Evolutionary conservation across 192 early-diverging fungal species (phyloP).

Genomic region (Pilobolus umbonatus): DNA sequence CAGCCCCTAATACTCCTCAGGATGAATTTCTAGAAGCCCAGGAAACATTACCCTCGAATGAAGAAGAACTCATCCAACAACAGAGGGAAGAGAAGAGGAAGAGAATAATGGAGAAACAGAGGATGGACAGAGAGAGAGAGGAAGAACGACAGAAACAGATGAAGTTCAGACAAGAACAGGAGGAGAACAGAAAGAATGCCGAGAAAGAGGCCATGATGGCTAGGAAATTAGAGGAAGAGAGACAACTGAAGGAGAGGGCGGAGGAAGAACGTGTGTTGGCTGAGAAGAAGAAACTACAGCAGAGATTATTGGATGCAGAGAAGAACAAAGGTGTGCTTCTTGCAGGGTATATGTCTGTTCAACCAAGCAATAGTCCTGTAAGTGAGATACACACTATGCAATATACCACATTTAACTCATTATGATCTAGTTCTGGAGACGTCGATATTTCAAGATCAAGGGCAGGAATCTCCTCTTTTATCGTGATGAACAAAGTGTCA

Average conservation of each 20-base stretch:
- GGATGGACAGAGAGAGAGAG: neutral
- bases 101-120: neutral
- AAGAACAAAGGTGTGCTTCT: conserved; percentile 38
- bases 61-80: conserved; percentile 24
- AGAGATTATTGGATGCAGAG: conserved; percentile 35
- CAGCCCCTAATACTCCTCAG: neutral
- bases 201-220: conserved; percentile 40
- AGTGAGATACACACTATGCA: neutral
- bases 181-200: conserved; percentile 43
- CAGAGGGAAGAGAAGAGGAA: conserved; percentile 29
- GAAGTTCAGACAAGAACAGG: conserved; percentile 32
- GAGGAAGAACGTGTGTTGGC: neutral
- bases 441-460: conserved; percentile 51
- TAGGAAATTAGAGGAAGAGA: conserved; percentile 36
- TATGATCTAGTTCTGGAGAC: conserved; percentile 48
- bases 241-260: conserved; percentile 11
- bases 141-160: conserved; percentile 9
- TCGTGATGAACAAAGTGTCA: conserved; percentile 32
- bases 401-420: neutral
- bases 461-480: conserved; percentile 47
- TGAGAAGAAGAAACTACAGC: conserved; percentile 8
- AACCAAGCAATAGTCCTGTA: conserved; percentile 20
- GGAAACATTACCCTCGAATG: conserved; percentile 3
- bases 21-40: conserved; percentile 4
- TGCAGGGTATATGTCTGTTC: conserved; percentile 27